A percentile compares a stretch with the other conserved stretches of the same genome.
phyloP scores from a whole-genome alignment of 176 grass and related monocot species.

The Elaeis guineensis region DNA sequence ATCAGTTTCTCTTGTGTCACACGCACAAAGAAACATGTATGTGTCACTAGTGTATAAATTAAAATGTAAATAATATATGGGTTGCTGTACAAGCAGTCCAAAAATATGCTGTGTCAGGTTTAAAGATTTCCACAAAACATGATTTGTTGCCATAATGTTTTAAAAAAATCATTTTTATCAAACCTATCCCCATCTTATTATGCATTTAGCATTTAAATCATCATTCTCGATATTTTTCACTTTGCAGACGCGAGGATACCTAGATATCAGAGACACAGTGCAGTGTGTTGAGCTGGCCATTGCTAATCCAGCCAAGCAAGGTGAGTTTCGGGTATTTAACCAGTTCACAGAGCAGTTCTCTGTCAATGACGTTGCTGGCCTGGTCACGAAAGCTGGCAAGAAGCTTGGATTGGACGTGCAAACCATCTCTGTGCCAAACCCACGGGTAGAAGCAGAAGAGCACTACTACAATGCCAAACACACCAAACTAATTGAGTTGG shows the following conservation, averaged over 20 bases:
- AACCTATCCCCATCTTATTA: no score
- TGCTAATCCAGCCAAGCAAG: conserved; percentile 72
- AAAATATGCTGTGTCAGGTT: no score
- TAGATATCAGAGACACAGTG: conserved; percentile 90
- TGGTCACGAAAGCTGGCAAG: conserved; percentile 59
- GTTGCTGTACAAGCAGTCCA: no score
- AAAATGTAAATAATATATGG: no score
- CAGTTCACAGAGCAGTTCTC: conserved; percentile 97
- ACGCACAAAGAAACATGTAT: no score
- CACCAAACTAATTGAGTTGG: conserved; percentile 67
- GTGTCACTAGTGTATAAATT: no score
- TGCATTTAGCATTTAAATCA: no score
- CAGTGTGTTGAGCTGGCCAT: conserved; percentile 88
- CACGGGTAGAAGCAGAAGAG: conserved; percentile 79
- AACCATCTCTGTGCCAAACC: conserved; percentile 70
- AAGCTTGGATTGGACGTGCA: conserved; percentile 73
- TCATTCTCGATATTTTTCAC: not conserved
- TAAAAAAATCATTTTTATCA: no score
- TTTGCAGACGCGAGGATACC: conserved; percentile 74
- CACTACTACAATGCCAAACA: conserved; percentile 93
- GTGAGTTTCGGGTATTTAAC: conserved; percentile 95
- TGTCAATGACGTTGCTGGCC: conserved; percentile 62
- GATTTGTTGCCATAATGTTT: no score
- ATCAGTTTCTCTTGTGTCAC: no score
- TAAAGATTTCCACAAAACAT: no score